Percentiles rank a stretch among this genome's conserved stretches.
phyloP scores from a whole-genome alignment of 2,329 filamentous ascomycete species.

The Cladobotryum mycophilum region DNA sequence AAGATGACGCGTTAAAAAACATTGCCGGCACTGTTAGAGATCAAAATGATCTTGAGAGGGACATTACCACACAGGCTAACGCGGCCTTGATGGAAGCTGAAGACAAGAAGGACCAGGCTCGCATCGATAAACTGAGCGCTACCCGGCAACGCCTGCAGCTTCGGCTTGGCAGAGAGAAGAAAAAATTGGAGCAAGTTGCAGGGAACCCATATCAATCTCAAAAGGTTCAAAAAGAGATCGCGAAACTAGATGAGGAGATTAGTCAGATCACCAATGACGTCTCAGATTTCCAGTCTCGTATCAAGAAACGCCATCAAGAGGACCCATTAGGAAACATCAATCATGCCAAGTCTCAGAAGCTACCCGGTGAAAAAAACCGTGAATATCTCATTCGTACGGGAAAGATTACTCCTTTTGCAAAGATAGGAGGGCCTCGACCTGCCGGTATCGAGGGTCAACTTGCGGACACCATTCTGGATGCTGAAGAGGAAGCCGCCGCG shows the following conservation, averaged over 20 bases:
- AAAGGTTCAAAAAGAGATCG: constrained; percentile 59
- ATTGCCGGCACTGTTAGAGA: constrained; percentile 68
- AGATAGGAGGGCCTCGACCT: constrained; percentile 59
- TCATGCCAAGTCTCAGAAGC: constrained; percentile 47
- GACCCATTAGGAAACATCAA: constrained; percentile 36
- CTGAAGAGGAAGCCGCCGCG: constrained; percentile 61
- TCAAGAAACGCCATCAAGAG: constrained; percentile 64
- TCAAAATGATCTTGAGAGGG: constrained; percentile 84
- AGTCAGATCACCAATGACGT: constrained; percentile 64
- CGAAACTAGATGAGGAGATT: constrained; percentile 59
- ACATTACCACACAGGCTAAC: constrained; percentile 64
- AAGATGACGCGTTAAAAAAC: constrained; percentile 53
- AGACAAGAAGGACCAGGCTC: constrained; percentile 55
- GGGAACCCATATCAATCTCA: constrained; percentile 45
- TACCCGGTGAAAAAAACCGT: constrained; percentile 75
- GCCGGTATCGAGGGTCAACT: constrained; percentile 61
- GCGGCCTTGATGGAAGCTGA: constrained; percentile 54
- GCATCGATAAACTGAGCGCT: constrained; percentile 53
- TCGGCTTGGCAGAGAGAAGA: constrained; percentile 54
- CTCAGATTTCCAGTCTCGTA: constrained; percentile 71
- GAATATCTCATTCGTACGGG: constrained; percentile 92
- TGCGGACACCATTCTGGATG: constrained; percentile 72
- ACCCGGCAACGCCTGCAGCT: constrained; percentile 53
- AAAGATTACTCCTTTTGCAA: constrained; percentile 94
- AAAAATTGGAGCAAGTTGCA: constrained; percentile 37